A percentile compares a stretch with the other conserved stretches of the same genome.
Evolutionary conservation across 306 rosid genomes (phyloP).

Genomic region (Lathyrus aphaca): DNA sequence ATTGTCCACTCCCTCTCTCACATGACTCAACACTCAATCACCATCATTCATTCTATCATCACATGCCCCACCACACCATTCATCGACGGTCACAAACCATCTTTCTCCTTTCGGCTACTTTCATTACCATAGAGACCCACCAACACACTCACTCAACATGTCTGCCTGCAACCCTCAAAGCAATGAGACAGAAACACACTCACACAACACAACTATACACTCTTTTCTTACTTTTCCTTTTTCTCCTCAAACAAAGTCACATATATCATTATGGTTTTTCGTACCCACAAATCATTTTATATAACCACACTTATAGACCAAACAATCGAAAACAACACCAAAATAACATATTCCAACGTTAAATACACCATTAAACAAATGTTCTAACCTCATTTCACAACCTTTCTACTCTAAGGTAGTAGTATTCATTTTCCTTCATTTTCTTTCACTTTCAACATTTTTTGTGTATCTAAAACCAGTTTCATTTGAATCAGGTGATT

Average conservation of each 20-base stretch:
- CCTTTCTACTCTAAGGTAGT: slow-evolving; percentile 22
- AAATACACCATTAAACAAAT: neutral
- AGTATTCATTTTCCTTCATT: neutral
- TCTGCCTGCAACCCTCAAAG: slow-evolving; percentile 36
- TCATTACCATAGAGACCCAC: slow-evolving; percentile 38
- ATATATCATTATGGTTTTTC: slow-evolving; percentile 43
- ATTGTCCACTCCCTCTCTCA: neutral
- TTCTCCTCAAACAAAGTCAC: slow-evolving; percentile 30
- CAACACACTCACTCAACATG: slow-evolving; percentile 38
- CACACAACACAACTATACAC: neutral
- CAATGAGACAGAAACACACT: slow-evolving; percentile 26
- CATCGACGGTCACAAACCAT: slow-evolving; percentile 37
- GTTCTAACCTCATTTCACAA: slow-evolving; percentile 8
- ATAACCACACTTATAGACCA: slow-evolving; percentile 41
- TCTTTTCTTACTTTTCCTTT: neutral
- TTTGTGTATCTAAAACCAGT: neutral
- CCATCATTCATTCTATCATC: slow-evolving; percentile 7
- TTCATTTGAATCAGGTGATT: neutral
- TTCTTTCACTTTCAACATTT: slow-evolving; percentile 12
- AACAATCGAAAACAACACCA: slow-evolving; percentile 33
- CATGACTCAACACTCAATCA: slow-evolving; percentile 22
- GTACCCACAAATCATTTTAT: slow-evolving; percentile 42
- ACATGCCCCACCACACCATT: slow-evolving; percentile 8
- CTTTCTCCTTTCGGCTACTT: slow-evolving; percentile 42
- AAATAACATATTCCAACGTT: slow-evolving; percentile 28